Base-by-base conservation (phyloP, 129 eudicot genomes). In the Chrysanthemum makinoi region DNA sequence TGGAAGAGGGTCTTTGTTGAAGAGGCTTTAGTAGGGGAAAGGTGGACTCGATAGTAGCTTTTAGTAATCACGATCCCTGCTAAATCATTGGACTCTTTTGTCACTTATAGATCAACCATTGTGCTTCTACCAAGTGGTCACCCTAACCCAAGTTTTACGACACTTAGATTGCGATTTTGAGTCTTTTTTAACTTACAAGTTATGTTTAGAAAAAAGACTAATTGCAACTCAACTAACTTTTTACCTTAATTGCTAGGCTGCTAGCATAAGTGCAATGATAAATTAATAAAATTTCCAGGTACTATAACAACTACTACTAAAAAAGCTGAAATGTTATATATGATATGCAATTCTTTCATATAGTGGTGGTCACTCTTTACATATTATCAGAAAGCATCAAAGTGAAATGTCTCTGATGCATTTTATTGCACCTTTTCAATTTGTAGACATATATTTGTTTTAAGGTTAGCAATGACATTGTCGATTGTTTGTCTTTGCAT, bases 81-180 rank as follows among this genome's bases (percentile, higher is more conserved):
- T 59, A 75, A 75, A 60, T 76, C 69, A 68, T 68, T 62, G 70
- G 75, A 76, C 75, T 60, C 76, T 77, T 74, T 74, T 74, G 78
- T 74, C 56, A 70, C 47, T 74, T 52, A 22, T 69, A 77, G 62
- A 77, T 77, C 71, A 77, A 69, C 76, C 76, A 77, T 62, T 53
- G 57, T 77, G 58, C 57, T 77, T 52, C 65, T 77, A 69, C 76
- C 76, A 69, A 77, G 59, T 77, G 81, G 65, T 69, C 75, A 70
- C 70, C 43, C 26, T 12, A 8, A 61, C 16, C 6, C 44, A 28
- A 56, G 14, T 19, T 19, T 55, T 19, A 35, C 43, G 43, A 35
- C 9, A 35, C 43, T 5, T 35, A 5, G 43, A 35, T 35, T 35
- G 9, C 4, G 7, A 35, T 7, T 35, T 35, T 35, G 43, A 35